Evolutionary conservation across 1,139 yeast species (phyloP), one percentile per base, ranked within the genome.

Genomic region (Lipomyces yarrowii): DNA sequence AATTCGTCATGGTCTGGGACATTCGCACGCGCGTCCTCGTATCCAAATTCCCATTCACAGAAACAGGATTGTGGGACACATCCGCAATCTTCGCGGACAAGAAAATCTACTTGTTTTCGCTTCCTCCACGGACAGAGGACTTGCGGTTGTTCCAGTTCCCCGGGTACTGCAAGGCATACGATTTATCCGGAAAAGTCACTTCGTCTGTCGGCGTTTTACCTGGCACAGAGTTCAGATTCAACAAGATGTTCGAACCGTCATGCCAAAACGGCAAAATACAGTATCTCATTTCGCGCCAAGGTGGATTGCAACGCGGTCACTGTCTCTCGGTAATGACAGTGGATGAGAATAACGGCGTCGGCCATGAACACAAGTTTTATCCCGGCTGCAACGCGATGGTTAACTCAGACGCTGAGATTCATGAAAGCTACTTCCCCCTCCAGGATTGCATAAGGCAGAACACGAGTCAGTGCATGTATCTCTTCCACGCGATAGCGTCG

Each of bases 51-150:
- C 64, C 63, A 1, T 67, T 62, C 66, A 65, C 66, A 21, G 69
- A 58, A 39, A 59, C 67, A 42, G 69, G 69, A n/a, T 58, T 67
- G 30, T 67, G 69, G 69, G 69, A 67, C 21, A 67, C 69, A 6
- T 64, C 68, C 26, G 59, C 67, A 7, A 57, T 65, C 21, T 56
- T 67, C 51, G 39, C 59, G 8, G 69, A 62, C 8, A 67, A 67
- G 62, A 63, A 62, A 35, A 67, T 67, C 39, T 67, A 67, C 48
- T 51, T 67, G 32, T 59, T 67, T 39, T 67, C 69, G 26, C 62
- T 67, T 8, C 69, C 69, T 15, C 69, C 64, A 8, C 55, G 53
- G 30, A 46, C 54, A 4, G 63, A 56, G 32, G 69, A 59, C 21
- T 48, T 57, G 21, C 65, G 64, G 42, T 46, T 53, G 32, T 30